Conservation (phyloP, 441 rosid genomes). For the Lepidium campestre region DNA sequence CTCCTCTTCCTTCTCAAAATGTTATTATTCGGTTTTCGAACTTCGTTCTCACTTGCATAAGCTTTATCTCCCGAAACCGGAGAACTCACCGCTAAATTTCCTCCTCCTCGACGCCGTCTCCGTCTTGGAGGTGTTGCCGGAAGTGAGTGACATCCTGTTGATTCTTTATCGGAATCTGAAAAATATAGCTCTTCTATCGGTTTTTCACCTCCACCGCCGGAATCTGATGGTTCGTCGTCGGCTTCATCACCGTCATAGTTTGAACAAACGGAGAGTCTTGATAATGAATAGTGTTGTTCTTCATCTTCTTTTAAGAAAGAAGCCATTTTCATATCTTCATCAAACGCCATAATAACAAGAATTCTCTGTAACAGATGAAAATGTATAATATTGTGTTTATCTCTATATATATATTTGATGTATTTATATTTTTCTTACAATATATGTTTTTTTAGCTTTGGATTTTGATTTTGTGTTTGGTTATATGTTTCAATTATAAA, state of each 20-base stretch:
- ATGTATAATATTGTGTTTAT: neutral
- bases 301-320: slow-evolving; percentile 35
- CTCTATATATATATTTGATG: neutral
- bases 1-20: slow-evolving; percentile 33
- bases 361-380: neutral
- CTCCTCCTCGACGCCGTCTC: neutral
- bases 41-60: slow-evolving; percentile 72
- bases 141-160: slow-evolving; percentile 42
- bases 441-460: slow-evolving; percentile 1
- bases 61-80: slow-evolving; percentile 35
- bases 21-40: slow-evolving; percentile 13
- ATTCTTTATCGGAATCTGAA: slow-evolving; percentile 60
- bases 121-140: slow-evolving; percentile 47
- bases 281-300: slow-evolving; percentile 34
- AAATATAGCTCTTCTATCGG: slow-evolving; percentile 22
- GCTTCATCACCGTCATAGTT: slow-evolving; percentile 44
- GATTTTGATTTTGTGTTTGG: neutral
- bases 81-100: neutral
- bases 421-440: neutral
- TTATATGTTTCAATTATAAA: neutral
- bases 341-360: slow-evolving; percentile 40
- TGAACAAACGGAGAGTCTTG: slow-evolving; percentile 67
- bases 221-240: slow-evolving; percentile 57
- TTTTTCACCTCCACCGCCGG: neutral
- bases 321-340: slow-evolving; percentile 35